Evolutionary conservation across 345 rosid genomes (phyloP).

Genomic region (Boechera retrofracta): DNA sequence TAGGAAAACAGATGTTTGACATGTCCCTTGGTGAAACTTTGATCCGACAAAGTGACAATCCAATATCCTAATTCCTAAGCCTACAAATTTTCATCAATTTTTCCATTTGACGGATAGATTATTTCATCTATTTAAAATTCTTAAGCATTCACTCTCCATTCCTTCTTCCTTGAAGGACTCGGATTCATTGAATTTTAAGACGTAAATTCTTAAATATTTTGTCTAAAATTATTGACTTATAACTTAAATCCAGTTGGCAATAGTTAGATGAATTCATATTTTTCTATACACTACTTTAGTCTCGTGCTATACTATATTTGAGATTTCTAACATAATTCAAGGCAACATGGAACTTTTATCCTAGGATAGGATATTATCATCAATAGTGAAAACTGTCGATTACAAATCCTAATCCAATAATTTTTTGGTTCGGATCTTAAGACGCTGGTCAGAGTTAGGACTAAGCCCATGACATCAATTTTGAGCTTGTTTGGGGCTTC

Average conservation of each 20-base stretch:
- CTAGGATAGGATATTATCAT: neutral
- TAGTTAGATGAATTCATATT: too few relatives aligned
- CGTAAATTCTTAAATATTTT: too few relatives aligned
- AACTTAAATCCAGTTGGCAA: too few relatives aligned
- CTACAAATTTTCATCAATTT: neutral
- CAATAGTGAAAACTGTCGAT: neutral
- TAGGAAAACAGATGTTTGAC: neutral
- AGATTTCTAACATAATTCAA: neutral
- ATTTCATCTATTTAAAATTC: too few relatives aligned
- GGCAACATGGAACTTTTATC: neutral
- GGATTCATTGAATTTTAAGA: too few relatives aligned
- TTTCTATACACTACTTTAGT: too few relatives aligned
- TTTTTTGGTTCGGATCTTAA: neutral
- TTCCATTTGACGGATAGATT: too few relatives aligned
- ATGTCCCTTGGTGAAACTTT: neutral
- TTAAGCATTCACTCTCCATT: too few relatives aligned
- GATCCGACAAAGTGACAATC: neutral
- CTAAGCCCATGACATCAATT: neutral
- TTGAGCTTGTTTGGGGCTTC: neutral
- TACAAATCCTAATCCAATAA: slow-evolving; percentile 5
- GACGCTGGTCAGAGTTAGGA: neutral
- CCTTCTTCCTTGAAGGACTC: too few relatives aligned
- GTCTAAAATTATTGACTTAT: too few relatives aligned
- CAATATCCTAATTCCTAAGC: neutral
- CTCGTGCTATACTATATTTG: too few relatives aligned